These are phyloP conservation scores for Saccharomycopsis microspora DNA, from an alignment of 805 yeast genomes.

Conservation along the genomic window DNA sequence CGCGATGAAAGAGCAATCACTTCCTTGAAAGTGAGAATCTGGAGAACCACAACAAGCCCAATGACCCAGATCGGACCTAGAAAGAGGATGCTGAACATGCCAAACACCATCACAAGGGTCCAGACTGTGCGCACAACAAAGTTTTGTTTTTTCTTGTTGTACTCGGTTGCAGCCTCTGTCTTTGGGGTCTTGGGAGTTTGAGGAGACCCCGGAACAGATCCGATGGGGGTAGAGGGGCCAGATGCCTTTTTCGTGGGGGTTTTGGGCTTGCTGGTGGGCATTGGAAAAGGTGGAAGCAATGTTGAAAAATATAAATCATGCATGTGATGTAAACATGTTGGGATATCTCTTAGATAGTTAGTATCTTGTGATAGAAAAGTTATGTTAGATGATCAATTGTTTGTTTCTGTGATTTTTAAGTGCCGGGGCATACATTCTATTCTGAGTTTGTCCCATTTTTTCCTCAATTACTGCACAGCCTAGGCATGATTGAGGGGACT, in stretches of 20 bases:
- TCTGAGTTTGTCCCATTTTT: too few relatives aligned
- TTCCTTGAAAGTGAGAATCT: constrained; percentile 80
- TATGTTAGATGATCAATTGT: too few relatives aligned
- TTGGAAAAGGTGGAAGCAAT: neutral
- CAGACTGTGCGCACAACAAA: constrained; percentile 82
- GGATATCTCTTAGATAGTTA: too few relatives aligned
- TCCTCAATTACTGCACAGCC: too few relatives aligned
- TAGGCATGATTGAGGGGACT: too few relatives aligned
- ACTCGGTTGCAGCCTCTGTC: constrained; percentile 3
- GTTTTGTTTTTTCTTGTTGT: constrained; percentile 64
- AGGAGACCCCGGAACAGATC: neutral
- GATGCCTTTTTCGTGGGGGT: too few relatives aligned
- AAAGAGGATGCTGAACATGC: constrained; percentile 57
- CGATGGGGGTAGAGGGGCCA: too few relatives aligned
- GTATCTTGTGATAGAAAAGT: too few relatives aligned
- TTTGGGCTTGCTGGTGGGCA: neutral
- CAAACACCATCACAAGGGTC: constrained; percentile 84
- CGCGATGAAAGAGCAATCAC: constrained; percentile 74
- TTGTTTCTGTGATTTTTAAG: too few relatives aligned
- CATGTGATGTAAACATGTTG: too few relatives aligned
- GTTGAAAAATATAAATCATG: neutral
- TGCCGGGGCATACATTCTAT: too few relatives aligned
- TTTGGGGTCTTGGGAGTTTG: neutral
- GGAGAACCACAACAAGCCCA: constrained; percentile 56
- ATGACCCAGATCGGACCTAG: constrained; percentile 84